These are phyloP conservation scores for Baorangia bicolor DNA, from an alignment of 768 basidiomycete species.

Conservation along the genomic window DNA sequence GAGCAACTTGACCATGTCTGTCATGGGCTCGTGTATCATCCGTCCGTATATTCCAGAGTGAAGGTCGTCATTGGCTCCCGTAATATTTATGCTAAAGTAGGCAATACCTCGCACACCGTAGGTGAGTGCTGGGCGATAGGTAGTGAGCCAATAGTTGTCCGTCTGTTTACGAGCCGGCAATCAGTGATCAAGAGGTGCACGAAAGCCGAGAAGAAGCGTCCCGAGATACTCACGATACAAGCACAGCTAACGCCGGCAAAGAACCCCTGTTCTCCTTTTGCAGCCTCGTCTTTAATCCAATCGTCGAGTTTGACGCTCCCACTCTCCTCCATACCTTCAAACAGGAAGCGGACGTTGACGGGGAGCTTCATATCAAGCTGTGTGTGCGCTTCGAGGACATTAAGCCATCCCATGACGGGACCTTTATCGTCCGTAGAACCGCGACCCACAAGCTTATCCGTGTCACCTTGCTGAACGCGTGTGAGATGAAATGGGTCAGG, in stretches of 20 bases:
- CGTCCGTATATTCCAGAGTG: background rate
- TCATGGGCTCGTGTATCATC: background rate
- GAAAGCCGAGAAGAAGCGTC: background rate
- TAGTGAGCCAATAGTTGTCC: background rate
- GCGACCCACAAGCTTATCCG: background rate
- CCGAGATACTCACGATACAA: slow-evolving; percentile 64
- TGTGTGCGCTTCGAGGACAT: background rate
- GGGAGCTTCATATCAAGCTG: background rate
- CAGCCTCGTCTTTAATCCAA: slow-evolving; percentile 62
- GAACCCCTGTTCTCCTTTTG: slow-evolving; percentile 39
- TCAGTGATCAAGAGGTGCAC: background rate
- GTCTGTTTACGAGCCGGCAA: background rate
- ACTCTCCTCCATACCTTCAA: background rate
- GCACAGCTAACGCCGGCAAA: slow-evolving; percentile 83
- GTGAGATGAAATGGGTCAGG: background rate
- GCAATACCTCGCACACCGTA: background rate
- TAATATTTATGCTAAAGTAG: background rate
- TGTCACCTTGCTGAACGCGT: background rate
- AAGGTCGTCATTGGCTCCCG: background rate
- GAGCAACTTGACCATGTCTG: background rate
- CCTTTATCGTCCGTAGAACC: background rate
- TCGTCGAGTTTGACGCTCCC: background rate
- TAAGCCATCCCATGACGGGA: background rate
- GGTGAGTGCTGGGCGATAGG: background rate
- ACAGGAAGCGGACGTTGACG: background rate